Conservation (phyloP, 495 filamentous ascomycete species). For the Lepraria neglecta region DNA sequence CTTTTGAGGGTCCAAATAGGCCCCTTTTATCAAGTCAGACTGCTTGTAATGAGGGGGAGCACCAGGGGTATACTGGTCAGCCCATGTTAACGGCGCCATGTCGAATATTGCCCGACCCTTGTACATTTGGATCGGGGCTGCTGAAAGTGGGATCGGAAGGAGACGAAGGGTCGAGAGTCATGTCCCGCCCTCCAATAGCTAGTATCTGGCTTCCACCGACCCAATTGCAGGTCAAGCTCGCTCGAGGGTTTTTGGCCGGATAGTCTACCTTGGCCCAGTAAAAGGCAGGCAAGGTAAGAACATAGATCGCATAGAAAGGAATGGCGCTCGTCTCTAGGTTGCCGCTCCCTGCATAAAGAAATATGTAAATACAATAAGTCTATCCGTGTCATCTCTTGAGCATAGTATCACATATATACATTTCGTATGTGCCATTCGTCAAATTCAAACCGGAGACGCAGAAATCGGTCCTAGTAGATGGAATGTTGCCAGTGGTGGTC, state of each 20-base stretch:
- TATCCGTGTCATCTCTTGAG: too few relatives aligned
- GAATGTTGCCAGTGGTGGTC: not conserved
- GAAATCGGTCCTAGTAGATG: not conserved
- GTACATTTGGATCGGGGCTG: not conserved
- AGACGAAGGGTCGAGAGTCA: not conserved
- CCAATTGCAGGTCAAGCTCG: conserved; percentile 11
- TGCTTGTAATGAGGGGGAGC: not conserved
- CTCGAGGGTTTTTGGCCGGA: not conserved
- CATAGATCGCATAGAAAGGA: conserved; percentile 17
- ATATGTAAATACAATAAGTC: not conserved
- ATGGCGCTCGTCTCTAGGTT: not conserved
- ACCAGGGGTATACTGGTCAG: not conserved
- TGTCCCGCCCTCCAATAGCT: conserved; percentile 18
- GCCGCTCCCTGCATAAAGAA: conserved; percentile 17
- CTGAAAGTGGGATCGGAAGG: not conserved
- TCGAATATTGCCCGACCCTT: conserved; percentile 1
- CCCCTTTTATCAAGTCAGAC: not conserved
- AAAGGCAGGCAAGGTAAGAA: conserved; percentile 45
- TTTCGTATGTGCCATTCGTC: not conserved
- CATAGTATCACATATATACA: not conserved
- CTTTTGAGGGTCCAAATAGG: not conserved
- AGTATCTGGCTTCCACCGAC: conserved; percentile 24
- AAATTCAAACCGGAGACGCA: not conserved
- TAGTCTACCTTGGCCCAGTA: conserved; percentile 34
- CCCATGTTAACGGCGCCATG: not conserved